phyloP scores from a whole-genome alignment of 768 basidiomycete species.

The Mycena belliarum region DNA sequence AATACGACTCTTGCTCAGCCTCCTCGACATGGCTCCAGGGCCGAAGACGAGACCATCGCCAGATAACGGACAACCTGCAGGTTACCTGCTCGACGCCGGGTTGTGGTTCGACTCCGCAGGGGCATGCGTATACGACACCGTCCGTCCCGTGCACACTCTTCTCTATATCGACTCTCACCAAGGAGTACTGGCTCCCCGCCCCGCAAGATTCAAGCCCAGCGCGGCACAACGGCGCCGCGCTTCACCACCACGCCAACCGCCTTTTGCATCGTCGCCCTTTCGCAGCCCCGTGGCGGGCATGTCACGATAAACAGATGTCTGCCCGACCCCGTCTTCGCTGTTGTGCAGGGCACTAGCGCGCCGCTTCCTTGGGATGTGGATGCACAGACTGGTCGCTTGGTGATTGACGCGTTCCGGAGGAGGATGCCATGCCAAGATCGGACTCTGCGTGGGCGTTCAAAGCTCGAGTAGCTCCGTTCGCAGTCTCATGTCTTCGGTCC shows the following conservation, averaged over 20 bases:
- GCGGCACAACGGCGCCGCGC: constrained; percentile 32
- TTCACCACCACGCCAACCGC: constrained; percentile 51
- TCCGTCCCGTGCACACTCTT: constrained; percentile 24
- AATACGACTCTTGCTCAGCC: constrained; percentile 36
- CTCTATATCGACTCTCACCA: not conserved
- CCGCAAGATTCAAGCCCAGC: constrained; percentile 35
- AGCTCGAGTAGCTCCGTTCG: no score
- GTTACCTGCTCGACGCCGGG: constrained; percentile 52
- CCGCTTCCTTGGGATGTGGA: no score
- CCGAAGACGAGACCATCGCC: constrained; percentile 51
- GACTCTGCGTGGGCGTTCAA: no score
- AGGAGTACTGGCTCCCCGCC: constrained; percentile 52
- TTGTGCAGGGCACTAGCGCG: no score
- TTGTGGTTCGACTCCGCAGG: constrained; percentile 52
- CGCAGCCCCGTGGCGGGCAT: constrained; percentile 32
- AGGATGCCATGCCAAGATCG: no score
- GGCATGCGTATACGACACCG: constrained; percentile 54
- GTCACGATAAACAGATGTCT: constrained; percentile 39
- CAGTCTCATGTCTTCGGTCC: no score
- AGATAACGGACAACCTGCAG: constrained; percentile 45
- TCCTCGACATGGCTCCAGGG: constrained; percentile 57
- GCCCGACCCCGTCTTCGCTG: no score
- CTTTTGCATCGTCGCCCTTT: constrained; percentile 52
- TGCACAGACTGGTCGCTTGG: no score
- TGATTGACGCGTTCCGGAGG: no score